Percentiles rank a stretch among this genome's conserved stretches.
Evolutionary conservation across 345 rosid genomes (phyloP).

Genomic region (Eucalyptus curtisii): DNA sequence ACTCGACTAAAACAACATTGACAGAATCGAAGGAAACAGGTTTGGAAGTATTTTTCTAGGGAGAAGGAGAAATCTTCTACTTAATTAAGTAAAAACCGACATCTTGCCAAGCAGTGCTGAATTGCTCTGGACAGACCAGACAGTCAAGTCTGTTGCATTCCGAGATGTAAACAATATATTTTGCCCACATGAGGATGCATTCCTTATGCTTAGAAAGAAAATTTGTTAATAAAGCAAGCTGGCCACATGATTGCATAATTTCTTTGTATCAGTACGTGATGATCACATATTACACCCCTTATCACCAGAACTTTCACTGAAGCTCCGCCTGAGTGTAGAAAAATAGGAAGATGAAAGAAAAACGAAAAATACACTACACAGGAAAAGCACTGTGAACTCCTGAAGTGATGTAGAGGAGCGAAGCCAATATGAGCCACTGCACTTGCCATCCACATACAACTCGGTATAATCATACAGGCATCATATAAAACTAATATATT

Average conservation of each 20-base stretch:
- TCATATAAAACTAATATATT: neutral
- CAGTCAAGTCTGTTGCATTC: neutral
- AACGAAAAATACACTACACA: neutral
- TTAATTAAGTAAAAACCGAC: neutral
- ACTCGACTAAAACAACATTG: neutral
- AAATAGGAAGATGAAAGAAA: neutral
- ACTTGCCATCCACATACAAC: neutral
- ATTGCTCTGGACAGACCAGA: neutral
- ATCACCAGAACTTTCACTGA: neutral
- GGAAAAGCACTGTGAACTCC: neutral
- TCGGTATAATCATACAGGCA: neutral
- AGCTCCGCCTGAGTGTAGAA: neutral
- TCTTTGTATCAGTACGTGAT: neutral
- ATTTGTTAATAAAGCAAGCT: neutral
- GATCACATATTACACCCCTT: neutral
- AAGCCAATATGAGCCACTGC: neutral
- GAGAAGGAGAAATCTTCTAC: neutral
- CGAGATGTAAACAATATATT: neutral
- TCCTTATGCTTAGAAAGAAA: neutral
- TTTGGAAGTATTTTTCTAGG: neutral
- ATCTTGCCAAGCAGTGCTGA: neutral
- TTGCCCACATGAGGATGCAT: neutral
- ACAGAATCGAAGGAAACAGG: neutral
- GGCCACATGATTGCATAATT: neutral
- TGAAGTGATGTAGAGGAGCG: neutral